phyloP scores from a whole-genome alignment of 1,284 basidiomycete genomes.

The Rhodotorula sp. region DNA sequence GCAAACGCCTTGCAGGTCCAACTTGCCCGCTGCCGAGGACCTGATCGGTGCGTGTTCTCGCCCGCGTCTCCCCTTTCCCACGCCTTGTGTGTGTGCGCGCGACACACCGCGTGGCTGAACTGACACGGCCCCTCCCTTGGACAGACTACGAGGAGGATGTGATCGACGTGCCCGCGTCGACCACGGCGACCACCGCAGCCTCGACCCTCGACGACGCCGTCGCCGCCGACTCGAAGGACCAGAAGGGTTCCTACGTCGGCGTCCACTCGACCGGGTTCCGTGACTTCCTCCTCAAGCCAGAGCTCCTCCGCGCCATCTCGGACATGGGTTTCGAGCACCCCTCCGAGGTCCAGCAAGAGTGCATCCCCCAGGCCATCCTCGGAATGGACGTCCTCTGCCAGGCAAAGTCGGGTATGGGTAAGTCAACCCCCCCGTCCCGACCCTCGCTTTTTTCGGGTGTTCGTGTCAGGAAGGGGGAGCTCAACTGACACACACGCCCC shows the following conservation, averaged over 20 bases:
- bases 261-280: constrained; percentile 75
- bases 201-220: constrained; percentile 53
- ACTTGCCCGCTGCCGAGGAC: constrained; percentile 30
- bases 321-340: constrained; percentile 99
- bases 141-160: constrained; percentile 65
- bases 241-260: constrained; percentile 96
- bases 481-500: not conserved
- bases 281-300: constrained; percentile 96
- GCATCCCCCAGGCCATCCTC: constrained; percentile 98
- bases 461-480: too few species aligned
- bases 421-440: constrained; percentile 1
- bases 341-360: constrained; percentile 99
- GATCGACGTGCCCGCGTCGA: constrained; percentile 55
- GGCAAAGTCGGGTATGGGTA: constrained; percentile 95
- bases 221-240: constrained; percentile 67
- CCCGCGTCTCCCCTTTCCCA: not conserved
- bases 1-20: constrained; percentile 6
- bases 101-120: not conserved
- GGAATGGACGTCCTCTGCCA: constrained; percentile 99
- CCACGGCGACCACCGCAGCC: constrained; percentile 48
- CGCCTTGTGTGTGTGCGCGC: too few species aligned
- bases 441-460: not conserved
- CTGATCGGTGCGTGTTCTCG: constrained; percentile 28
- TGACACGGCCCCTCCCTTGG: not conserved
- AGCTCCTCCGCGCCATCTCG: constrained; percentile 94